These are phyloP conservation scores for Populus nigra DNA, from an alignment of 345 rosid genomes.

Conservation along the genomic window DNA sequence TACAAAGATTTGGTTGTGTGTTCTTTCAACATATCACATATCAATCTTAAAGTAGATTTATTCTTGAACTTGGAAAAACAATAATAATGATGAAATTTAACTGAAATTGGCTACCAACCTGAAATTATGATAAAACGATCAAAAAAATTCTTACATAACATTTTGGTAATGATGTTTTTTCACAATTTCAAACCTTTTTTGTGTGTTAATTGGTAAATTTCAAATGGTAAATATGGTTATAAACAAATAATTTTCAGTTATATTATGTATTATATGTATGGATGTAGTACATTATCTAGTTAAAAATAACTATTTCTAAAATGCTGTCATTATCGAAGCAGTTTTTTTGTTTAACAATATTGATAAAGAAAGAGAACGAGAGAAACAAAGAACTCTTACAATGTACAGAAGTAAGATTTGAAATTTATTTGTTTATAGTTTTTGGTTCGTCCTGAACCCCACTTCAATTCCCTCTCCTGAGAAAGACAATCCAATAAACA, in stretches of 20 bases:
- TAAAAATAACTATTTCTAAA: background rate
- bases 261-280: background rate
- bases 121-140: too few species aligned
- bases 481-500: slow-evolving; percentile 5
- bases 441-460: slow-evolving; percentile 8
- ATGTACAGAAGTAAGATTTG: slow-evolving; percentile 4
- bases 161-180: too few species aligned
- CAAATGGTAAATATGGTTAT: too few species aligned
- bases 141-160: too few species aligned
- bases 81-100: too few species aligned
- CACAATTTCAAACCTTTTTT: too few species aligned
- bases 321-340: slow-evolving; percentile 12
- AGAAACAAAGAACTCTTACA: background rate
- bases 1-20: too few species aligned
- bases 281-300: slow-evolving; percentile 10
- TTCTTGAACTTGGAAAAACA: too few species aligned
- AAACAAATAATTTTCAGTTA: background rate
- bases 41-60: too few species aligned
- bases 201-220: background rate
- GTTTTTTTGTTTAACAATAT: background rate
- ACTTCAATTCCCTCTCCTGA: slow-evolving; percentile 4
- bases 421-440: slow-evolving; percentile 11
- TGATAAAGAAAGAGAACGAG: background rate
- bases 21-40: too few species aligned
- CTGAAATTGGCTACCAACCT: too few species aligned